Evolutionary conservation across 2,329 filamentous ascomycete genomes (phyloP).

Genomic region (Pyricularia sp.): DNA sequence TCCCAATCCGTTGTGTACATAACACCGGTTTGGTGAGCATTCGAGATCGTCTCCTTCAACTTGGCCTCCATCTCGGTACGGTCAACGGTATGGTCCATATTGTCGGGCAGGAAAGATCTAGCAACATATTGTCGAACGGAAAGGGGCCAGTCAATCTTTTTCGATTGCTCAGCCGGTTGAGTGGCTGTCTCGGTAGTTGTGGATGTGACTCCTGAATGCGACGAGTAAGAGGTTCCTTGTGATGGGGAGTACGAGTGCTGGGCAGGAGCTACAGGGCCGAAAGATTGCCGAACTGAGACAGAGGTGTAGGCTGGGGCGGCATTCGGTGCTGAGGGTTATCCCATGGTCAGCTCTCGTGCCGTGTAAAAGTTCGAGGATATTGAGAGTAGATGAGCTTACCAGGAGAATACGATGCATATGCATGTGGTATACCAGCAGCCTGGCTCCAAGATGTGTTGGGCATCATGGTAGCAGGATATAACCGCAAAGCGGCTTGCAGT

Average conservation of each 20-base stretch:
- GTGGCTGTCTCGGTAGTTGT: neutral
- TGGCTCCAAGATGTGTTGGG: conserved; percentile 5
- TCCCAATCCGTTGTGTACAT: conserved; percentile 77
- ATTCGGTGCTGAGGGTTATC: conserved; percentile 14
- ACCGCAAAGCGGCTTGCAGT: neutral
- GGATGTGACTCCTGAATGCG: conserved; percentile 8
- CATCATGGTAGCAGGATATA: conserved; percentile 4
- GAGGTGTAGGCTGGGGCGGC: conserved; percentile 32
- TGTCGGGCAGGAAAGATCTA: conserved; percentile 71
- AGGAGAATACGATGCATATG: neutral
- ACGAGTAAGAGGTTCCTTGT: conserved; percentile 20
- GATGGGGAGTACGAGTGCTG: neutral
- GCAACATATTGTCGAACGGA: conserved; percentile 85
- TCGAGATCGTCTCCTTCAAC: conserved; percentile 76
- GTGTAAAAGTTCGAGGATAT: neutral
- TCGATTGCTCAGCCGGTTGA: conserved; percentile 12
- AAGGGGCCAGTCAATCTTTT: conserved; percentile 69
- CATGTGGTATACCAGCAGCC: conserved; percentile 4
- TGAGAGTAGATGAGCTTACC: neutral
- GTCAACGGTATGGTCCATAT: conserved; percentile 53
- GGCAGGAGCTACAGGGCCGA: conserved; percentile 11
- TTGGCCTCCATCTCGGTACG: conserved; percentile 71
- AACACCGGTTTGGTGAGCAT: conserved; percentile 64
- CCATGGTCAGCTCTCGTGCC: neutral
- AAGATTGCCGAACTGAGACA: conserved; percentile 30